phyloP scores from a whole-genome alignment of 257 asterid genomes.

The Gentiana dahurica region DNA sequence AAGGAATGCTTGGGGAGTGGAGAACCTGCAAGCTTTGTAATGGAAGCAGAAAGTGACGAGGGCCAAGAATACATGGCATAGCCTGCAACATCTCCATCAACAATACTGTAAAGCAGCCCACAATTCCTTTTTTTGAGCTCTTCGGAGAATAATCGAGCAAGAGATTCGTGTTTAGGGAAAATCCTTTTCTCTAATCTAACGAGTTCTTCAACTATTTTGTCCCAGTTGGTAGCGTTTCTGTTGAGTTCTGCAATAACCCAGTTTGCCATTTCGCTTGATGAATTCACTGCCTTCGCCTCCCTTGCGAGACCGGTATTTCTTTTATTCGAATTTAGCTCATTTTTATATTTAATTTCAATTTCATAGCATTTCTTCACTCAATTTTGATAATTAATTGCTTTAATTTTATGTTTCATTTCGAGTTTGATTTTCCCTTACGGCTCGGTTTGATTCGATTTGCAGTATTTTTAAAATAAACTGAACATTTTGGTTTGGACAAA shows the following conservation, averaged over 20 bases:
- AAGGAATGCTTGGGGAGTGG: background rate
- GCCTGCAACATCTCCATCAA: constrained; percentile 56
- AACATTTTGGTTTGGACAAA: too few relatives aligned
- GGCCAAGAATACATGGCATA: constrained; percentile 86
- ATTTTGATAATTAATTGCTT: too few relatives aligned
- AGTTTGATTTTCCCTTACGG: too few relatives aligned
- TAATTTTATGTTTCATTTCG: too few relatives aligned
- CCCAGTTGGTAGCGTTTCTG: constrained; percentile 39
- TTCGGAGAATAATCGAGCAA: constrained; percentile 57
- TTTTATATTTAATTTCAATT: too few relatives aligned
- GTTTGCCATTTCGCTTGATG: constrained; percentile 8
- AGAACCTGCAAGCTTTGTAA: constrained; percentile 82
- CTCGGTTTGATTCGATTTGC: too few relatives aligned
- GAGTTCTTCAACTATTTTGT: constrained; percentile 45
- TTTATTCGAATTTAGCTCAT: too few relatives aligned
- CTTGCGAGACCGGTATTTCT: too few relatives aligned
- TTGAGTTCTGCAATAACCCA: constrained; percentile 41
- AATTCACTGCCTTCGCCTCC: background rate
- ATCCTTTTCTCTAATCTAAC: constrained; percentile 67
- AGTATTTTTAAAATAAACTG: too few relatives aligned
- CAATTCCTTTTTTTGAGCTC: constrained; percentile 61
- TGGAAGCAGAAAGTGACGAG: constrained; percentile 62
- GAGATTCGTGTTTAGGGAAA: constrained; percentile 89
- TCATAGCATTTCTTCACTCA: too few relatives aligned
- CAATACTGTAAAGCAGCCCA: constrained; percentile 43